phyloP scores from a whole-genome alignment of 495 filamentous ascomycete species.

The Saxophila tyrrhenica region DNA sequence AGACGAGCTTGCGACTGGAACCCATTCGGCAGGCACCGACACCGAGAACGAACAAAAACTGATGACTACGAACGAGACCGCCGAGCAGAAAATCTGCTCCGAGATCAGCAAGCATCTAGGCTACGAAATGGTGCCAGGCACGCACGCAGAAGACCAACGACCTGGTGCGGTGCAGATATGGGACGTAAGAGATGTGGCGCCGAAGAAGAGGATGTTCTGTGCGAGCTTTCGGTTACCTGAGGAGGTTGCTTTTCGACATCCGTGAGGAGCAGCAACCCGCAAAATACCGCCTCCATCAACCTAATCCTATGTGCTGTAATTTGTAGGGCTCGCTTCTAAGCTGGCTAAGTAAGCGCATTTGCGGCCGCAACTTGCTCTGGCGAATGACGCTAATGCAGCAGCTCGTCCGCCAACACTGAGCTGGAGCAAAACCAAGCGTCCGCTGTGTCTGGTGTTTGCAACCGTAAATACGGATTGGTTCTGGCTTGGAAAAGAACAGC shows the following conservation, averaged over 20 bases:
- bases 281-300: too few relatives aligned
- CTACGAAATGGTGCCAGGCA: constrained; percentile 47
- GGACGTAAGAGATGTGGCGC: constrained; percentile 80
- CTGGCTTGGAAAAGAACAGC: too few relatives aligned
- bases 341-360: too few relatives aligned
- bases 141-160: constrained; percentile 25
- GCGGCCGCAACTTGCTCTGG: too few relatives aligned
- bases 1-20: constrained; percentile 3
- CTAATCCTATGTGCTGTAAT: too few relatives aligned
- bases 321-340: too few relatives aligned
- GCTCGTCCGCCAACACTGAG: background rate
- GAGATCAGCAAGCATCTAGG: constrained; percentile 53
- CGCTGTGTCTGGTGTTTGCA: background rate
- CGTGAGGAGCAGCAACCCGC: background rate
- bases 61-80: background rate
- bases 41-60: constrained; percentile 30
- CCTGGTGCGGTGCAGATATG: constrained; percentile 49
- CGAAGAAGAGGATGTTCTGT: constrained; percentile 93
- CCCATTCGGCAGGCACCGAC: background rate
- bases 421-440: too few relatives aligned
- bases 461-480: background rate
- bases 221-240: constrained; percentile 75
- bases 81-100: constrained; percentile 48
- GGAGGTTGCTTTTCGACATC: constrained; percentile 67
- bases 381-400: background rate